Percentiles rank a stretch among this genome's conserved stretches.
phyloP scores from a whole-genome alignment of 2,329 filamentous ascomycete genomes.

The Plenodomus lindquistii region DNA sequence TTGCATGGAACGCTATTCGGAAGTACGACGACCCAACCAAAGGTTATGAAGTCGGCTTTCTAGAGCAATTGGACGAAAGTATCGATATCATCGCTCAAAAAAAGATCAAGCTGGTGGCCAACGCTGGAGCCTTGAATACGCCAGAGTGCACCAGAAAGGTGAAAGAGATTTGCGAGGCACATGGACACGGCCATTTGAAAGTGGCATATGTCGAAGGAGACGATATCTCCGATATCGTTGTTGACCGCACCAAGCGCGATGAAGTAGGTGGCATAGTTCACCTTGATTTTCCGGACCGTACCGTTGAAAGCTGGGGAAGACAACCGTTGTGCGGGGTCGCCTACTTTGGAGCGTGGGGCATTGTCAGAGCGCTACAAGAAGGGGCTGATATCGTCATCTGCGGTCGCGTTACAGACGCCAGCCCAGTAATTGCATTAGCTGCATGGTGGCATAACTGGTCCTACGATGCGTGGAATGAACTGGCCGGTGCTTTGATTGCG shows the following conservation, averaged over 20 bases:
- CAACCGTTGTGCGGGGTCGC: constrained; percentile 24
- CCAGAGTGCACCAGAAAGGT: constrained; percentile 30
- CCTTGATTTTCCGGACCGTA: constrained; percentile 46
- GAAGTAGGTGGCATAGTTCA: constrained; percentile 45
- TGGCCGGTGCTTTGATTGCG: constrained; percentile 43
- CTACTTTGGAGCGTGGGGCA: constrained; percentile 22
- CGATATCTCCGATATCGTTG: constrained; percentile 41
- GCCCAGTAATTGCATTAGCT: constrained; percentile 53
- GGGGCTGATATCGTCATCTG: constrained; percentile 39
- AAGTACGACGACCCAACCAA: constrained; percentile 55
- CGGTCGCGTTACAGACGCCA: constrained; percentile 36
- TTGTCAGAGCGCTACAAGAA: constrained; percentile 28
- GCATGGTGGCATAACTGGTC: constrained; percentile 59
- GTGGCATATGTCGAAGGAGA: constrained; percentile 51
- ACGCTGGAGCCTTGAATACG: constrained; percentile 38
- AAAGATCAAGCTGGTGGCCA: constrained; percentile 37
- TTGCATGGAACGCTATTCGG: constrained; percentile 41
- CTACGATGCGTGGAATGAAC: constrained; percentile 36
- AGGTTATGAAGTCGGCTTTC: too few species aligned
- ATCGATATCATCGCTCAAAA: constrained; percentile 33
- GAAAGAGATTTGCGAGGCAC: constrained; percentile 29
- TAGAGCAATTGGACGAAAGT: too few species aligned
- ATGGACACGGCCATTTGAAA: constrained; percentile 31
- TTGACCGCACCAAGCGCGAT: constrained; percentile 41
- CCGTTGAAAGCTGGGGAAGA: constrained; percentile 40